Conservation (phyloP, 75 land plant genomes). For the Cryptomeria japonica region DNA sequence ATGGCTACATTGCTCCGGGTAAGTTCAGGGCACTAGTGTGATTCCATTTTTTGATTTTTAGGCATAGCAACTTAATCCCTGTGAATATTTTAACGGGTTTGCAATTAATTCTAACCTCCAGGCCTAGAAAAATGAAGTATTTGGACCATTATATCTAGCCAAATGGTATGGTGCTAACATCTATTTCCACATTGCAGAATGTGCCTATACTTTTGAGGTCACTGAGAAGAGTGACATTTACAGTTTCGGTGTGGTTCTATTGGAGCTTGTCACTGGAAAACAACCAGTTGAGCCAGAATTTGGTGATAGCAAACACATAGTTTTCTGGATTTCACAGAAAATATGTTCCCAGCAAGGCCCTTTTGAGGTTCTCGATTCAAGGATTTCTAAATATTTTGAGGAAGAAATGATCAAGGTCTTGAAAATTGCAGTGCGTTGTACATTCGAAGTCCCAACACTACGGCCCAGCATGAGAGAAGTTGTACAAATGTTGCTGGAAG, state of each 20-base stretch:
- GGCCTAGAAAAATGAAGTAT: not conserved
- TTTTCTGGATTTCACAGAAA: conserved; percentile 54
- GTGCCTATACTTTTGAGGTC: conserved; percentile 64
- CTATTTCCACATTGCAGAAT: conserved; percentile 41
- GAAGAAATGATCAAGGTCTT: conserved; percentile 74
- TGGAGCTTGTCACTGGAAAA: conserved; percentile 73
- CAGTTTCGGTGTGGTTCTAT: conserved; percentile 76
- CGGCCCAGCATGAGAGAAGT: conserved; percentile 85
- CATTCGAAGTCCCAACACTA: conserved; percentile 32
- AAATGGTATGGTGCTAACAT: not conserved
- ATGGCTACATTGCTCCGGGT: conserved; percentile 97
- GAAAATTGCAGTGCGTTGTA: conserved; percentile 63
- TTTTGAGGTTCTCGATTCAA: conserved; percentile 55
- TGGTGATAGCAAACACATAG: conserved; percentile 68
- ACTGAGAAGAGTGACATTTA: conserved; percentile 78
- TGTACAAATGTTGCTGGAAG: conserved; percentile 58
- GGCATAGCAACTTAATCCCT: not conserved
- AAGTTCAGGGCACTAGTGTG: conserved; percentile 8
- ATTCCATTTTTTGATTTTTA: not conserved
- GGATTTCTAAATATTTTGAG: conserved; percentile 31
- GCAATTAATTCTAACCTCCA: not conserved
- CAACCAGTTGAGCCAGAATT: conserved; percentile 64
- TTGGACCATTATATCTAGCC: not conserved
- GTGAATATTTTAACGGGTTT: not conserved
- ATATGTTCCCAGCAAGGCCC: conserved; percentile 45